A percentile compares a stretch with the other conserved stretches of the same genome.
Evolutionary conservation across 495 filamentous ascomycete species (phyloP).

Genomic region (Penicillium tannophilum): DNA sequence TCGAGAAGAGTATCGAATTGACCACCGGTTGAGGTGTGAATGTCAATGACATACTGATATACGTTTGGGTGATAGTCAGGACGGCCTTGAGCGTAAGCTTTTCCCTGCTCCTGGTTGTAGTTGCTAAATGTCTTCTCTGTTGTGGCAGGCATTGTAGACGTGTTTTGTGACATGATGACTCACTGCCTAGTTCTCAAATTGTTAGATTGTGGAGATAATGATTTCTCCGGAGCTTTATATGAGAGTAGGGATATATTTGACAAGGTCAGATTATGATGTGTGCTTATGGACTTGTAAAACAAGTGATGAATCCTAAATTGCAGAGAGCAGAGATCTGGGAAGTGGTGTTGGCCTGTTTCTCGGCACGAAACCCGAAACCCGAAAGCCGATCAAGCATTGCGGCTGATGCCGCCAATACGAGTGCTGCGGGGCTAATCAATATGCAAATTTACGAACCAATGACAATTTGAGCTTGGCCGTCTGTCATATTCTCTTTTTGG

Average conservation of each 20-base stretch:
- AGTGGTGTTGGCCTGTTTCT: not conserved
- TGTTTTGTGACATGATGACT: conserved; percentile 11
- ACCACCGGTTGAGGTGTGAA: conserved; percentile 54
- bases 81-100: conserved; percentile 46
- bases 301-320: not conserved
- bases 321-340: no score
- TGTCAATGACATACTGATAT: conserved; percentile 48
- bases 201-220: not conserved
- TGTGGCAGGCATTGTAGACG: not conserved
- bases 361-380: not conserved
- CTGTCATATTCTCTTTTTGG: no score
- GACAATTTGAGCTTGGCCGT: no score
- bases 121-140: conserved; percentile 44
- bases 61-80: conserved; percentile 43
- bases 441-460: no score
- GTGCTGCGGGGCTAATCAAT: not conserved
- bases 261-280: not conserved
- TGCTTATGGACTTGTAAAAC: not conserved
- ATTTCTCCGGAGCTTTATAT: not conserved
- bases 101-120: conserved; percentile 47
- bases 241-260: not conserved
- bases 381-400: not conserved
- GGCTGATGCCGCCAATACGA: not conserved
- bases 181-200: not conserved
- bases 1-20: conserved; percentile 49